Percentiles rank a stretch among this genome's conserved stretches.
Conservation (phyloP, 208 protist species). For the Leishmania martiniquensis region DNA sequence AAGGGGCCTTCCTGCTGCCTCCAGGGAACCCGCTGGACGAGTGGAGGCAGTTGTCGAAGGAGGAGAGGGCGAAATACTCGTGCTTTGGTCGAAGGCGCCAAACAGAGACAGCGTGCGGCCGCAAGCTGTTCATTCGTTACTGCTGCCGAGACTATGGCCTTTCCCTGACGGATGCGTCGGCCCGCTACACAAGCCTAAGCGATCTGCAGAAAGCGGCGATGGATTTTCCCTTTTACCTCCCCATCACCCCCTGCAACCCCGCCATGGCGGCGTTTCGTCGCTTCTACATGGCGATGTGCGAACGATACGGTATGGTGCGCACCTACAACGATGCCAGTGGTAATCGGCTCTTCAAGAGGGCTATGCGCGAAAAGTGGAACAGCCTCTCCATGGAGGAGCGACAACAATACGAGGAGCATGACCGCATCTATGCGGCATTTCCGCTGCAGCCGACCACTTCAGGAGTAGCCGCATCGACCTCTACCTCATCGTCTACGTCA, state of each 20-base stretch:
- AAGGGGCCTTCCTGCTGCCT: slow-evolving; percentile 38
- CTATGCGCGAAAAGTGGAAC: slow-evolving; percentile 72
- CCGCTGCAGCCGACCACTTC: slow-evolving; percentile 29
- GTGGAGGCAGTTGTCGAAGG: slow-evolving; percentile 46
- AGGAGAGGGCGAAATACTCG: slow-evolving; percentile 50
- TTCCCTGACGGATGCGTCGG: slow-evolving; percentile 36
- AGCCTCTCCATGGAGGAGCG: slow-evolving; percentile 57
- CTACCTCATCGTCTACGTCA: neutral
- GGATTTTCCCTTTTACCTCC: slow-evolving; percentile 79
- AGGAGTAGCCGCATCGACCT: neutral
- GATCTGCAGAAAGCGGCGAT: slow-evolving; percentile 80
- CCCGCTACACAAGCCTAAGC: slow-evolving; percentile 43
- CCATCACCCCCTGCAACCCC: slow-evolving; percentile 42
- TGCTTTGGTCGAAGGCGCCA: slow-evolving; percentile 51
- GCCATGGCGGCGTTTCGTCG: slow-evolving; percentile 44
- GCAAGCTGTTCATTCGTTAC: slow-evolving; percentile 66
- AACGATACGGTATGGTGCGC: slow-evolving; percentile 54
- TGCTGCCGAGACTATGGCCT: slow-evolving; percentile 82
- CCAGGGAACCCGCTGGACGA: neutral
- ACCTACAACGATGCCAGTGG: slow-evolving; percentile 21
- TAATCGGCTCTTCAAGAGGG: slow-evolving; percentile 63
- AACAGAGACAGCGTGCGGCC: slow-evolving; percentile 35
- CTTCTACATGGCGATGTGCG: slow-evolving; percentile 70
- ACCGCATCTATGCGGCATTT: slow-evolving; percentile 45
- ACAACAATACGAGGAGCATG: slow-evolving; percentile 24